Evolutionary conservation across 805 yeast genomes (phyloP), one percentile per base, ranked within the genome.

Genomic region (Pichia deserticola): DNA sequence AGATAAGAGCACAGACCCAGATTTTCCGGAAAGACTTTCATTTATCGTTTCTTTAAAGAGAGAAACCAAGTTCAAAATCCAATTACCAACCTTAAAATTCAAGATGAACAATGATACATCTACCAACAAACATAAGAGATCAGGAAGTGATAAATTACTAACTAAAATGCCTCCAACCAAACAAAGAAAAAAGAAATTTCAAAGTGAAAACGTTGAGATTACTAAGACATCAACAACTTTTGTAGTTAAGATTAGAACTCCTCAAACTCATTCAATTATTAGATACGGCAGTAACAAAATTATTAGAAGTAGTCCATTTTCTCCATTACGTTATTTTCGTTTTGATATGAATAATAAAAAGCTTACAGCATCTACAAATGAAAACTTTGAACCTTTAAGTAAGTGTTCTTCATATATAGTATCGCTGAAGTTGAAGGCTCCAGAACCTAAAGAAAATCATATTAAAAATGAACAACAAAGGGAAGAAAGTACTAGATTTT

Each of bases 21-120:
- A 29, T 0, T 27, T 29, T 35, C 38, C 44, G 4, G 82, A 82
- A 4, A 70, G 70, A 38, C 68, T 44, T 12, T 38, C 49, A 4
- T 47, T 88, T n/a, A 70, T 76, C 29, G 48, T 63, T 30, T 42
- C 57, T 6, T 67, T 89, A 20, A 82, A 75, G 54, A 69, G 88
- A 51, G 84, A 81, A 57, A 81, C 82, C 2, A 61, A 81, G 49
- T 72, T 79, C 53, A 77, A 74, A 58, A 75, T 79, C 43, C 82
- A 76, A 56, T 62, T 78, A 44, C 69, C 72, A 1, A 59, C 69
- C 0, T 52, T 65, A 11, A 63, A 65, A 42, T 41, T 59, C 15
- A 63, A 62, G 39, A 47, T 58, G 4, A 32, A 52, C 7, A 57
- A 57, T 33, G 40, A 54, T n/a, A 45, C 42, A 15, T 40, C 45